Conservation (phyloP, 768 basidiomycete genomes). For the Boletus speciosus region DNA sequence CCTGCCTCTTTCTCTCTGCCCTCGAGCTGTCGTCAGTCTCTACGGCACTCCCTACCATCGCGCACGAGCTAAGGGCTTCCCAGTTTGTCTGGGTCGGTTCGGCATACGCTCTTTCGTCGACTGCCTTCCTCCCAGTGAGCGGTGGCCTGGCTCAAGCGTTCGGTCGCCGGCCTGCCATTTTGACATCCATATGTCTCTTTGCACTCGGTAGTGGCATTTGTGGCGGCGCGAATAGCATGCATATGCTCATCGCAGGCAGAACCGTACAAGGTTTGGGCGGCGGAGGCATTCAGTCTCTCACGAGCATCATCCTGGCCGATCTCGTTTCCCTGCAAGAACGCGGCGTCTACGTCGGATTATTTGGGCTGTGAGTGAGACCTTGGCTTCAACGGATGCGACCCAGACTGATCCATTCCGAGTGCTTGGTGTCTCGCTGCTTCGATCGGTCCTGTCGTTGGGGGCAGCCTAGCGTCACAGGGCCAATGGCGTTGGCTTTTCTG, state of each 20-base stretch:
- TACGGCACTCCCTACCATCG: slow-evolving; percentile 36
- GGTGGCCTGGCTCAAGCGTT: slow-evolving; percentile 39
- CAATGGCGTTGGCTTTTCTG: slow-evolving; percentile 44
- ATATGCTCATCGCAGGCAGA: slow-evolving; percentile 42
- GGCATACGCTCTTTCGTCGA: slow-evolving; percentile 35
- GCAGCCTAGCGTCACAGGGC: slow-evolving; percentile 28
- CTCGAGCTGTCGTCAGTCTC: slow-evolving; percentile 27
- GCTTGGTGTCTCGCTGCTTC: slow-evolving; percentile 37
- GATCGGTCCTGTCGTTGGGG: slow-evolving; percentile 37
- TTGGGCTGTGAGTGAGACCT: slow-evolving; percentile 30
- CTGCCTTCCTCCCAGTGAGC: slow-evolving; percentile 37
- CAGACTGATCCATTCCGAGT: slow-evolving; percentile 1
- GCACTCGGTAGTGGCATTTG: slow-evolving; percentile 41
- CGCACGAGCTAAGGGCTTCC: slow-evolving; percentile 21
- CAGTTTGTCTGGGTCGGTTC: slow-evolving; percentile 38
- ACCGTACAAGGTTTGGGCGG: slow-evolving; percentile 40
- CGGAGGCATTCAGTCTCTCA: slow-evolving; percentile 37
- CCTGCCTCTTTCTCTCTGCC: slow-evolving; percentile 25
- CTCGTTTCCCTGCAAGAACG: slow-evolving; percentile 45
- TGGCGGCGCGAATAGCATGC: slow-evolving; percentile 41
- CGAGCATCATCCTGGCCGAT: slow-evolving; percentile 45
- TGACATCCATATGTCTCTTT: slow-evolving; percentile 34
- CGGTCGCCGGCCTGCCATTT: slow-evolving; percentile 35
- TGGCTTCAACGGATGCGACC: too few relatives aligned
- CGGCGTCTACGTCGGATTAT: slow-evolving; percentile 38